phyloP scores from a whole-genome alignment of 1,284 basidiomycete genomes.

The Trichosporon asahii region DNA sequence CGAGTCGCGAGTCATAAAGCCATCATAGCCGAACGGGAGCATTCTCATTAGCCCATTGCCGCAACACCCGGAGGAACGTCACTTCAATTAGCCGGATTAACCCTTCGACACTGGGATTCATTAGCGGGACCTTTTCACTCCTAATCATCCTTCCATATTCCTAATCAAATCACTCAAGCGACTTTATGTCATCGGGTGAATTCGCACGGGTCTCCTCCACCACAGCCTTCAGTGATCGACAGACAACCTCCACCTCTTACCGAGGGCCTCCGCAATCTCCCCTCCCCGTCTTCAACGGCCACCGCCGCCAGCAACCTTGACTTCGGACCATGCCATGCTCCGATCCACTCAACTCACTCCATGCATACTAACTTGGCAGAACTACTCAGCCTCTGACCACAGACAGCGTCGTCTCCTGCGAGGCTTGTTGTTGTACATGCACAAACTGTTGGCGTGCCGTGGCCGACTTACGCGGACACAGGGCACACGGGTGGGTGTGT shows the following conservation, averaged over 20 bases:
- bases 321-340: not conserved
- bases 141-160: not conserved
- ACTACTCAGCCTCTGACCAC: too few species aligned
- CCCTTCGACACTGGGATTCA: not conserved
- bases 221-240: not conserved
- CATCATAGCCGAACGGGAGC: not conserved
- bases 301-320: not conserved
- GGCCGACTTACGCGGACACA: too few species aligned
- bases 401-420: too few species aligned
- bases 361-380: not conserved
- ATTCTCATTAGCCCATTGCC: not conserved
- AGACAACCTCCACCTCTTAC: not conserved
- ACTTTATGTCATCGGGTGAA: not conserved
- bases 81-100: not conserved
- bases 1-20: slow-evolving; percentile 3
- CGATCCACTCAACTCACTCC: not conserved
- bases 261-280: not conserved
- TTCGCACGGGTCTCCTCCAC: not conserved
- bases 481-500: too few species aligned
- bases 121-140: not conserved
- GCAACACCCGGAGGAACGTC: not conserved
- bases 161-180: not conserved
- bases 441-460: too few species aligned
- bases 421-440: too few species aligned
- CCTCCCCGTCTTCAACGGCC: not conserved